Base-by-base conservation (phyloP, 2,329 filamentous ascomycete species). In the Colletotrichum navitas region DNA sequence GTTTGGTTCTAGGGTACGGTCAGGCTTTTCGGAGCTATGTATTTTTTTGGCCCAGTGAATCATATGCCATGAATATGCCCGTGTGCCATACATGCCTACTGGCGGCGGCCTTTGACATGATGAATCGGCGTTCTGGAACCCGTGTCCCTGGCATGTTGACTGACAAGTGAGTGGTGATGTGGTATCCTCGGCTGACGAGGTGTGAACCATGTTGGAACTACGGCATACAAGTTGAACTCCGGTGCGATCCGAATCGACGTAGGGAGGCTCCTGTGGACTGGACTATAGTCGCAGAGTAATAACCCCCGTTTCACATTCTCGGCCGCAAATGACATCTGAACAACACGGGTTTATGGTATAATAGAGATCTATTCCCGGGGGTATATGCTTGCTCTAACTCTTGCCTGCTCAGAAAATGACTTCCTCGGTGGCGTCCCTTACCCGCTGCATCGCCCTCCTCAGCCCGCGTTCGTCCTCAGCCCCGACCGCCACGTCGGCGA, bases 331-430 rank as follows among this genome's bases (percentile, higher is more conserved):
- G 43, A 45, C 18, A 1, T 4, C 43, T n/a, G 18, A 11, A 45
- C 10, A n/a, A 11, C 2, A 45, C 21, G 8, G 8, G 43, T 7
- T 7, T 7, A 8, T 34, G 34, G 6, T 21, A 18, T 2, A 0
- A 45, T 8, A 14, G 36, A 16, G 0, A 5, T 41, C 39, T 41
- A 41, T 41, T 41, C 14, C 3, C 5, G 14, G 11, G 39, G 5
- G 6, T 41, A n/a, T 45, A 45, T 45, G 43, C 11, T 45, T 14
- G 11, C 36, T 39, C 18, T 4, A 11, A 3, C 11, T 10, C 43
- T 1, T 11, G 14, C 2, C 2, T 2, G 93, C 3, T 43, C 73
- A 81, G 60, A 81, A 80, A 0, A 72, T 79, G 8, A 80, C 76
- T 68, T 78, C 75, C 26, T 79, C 76, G 0, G 77, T 77, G 6